Percentiles rank a stretch among this genome's conserved stretches.
These are phyloP conservation scores for Rosa rugosa DNA, from an alignment of 306 rosid species.

Conservation along the genomic window DNA sequence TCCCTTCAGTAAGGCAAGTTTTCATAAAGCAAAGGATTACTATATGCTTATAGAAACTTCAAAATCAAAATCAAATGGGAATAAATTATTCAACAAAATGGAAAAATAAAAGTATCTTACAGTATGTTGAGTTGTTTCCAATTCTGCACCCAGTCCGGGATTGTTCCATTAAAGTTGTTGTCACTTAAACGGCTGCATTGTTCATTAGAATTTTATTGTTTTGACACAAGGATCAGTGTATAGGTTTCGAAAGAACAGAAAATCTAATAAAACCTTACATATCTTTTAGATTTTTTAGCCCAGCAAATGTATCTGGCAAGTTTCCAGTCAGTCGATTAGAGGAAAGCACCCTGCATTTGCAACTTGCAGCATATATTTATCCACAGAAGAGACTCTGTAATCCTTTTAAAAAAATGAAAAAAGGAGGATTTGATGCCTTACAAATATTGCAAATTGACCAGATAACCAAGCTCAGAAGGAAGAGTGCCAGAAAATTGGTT, in stretches of 20 bases:
- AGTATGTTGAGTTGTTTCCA: constrained; percentile 17
- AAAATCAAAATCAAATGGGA: background rate
- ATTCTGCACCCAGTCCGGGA: constrained; percentile 20
- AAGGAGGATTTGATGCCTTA: background rate
- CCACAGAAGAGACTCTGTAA: background rate
- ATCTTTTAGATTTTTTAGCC: constrained; percentile 12
- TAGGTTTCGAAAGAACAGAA: background rate
- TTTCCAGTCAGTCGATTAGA: constrained; percentile 26
- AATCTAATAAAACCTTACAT: constrained; percentile 18
- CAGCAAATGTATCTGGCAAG: constrained; percentile 19
- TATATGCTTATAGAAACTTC: background rate
- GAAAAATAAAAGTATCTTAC: constrained; percentile 3
- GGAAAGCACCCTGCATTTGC: constrained; percentile 22
- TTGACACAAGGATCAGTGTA: background rate
- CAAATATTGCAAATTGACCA: constrained; percentile 16
- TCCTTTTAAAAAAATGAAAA: background rate
- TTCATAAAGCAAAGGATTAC: background rate
- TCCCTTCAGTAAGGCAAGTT: constrained; percentile 17
- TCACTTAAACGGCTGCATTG: constrained; percentile 26
- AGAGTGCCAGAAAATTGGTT: constrained; percentile 38
- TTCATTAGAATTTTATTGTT: background rate
- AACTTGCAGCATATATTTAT: background rate
- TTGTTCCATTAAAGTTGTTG: constrained; percentile 19
- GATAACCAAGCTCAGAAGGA: constrained; percentile 36
- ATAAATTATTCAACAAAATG: background rate